Percentiles rank a stretch among this genome's conserved stretches.
These are phyloP conservation scores for Hordeum pubiflorum DNA, from an alignment of 202 grass and related monocot species.

Conservation along the genomic window DNA sequence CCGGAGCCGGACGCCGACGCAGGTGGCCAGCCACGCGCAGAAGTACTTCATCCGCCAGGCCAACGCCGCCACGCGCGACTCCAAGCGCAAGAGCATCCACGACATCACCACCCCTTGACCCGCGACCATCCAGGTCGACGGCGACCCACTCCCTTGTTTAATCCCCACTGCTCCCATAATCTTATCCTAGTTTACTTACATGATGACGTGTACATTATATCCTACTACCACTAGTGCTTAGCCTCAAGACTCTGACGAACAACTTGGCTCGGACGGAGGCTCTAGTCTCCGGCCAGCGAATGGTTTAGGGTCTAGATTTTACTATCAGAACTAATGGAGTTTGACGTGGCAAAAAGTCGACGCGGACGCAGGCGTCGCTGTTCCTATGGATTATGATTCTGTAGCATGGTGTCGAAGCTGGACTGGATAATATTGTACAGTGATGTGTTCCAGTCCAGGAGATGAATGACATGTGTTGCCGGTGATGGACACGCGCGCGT, in stretches of 20 bases:
- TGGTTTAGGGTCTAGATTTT: neutral
- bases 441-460: neutral
- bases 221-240: neutral
- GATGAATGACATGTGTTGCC: neutral
- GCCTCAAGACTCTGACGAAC: no score
- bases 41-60: constrained; percentile 83
- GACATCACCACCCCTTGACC: constrained; percentile 72
- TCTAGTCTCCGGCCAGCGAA: neutral
- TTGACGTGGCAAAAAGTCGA: constrained; percentile 19
- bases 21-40: constrained; percentile 97
- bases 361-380: constrained; percentile 7
- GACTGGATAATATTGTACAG: constrained; percentile 5
- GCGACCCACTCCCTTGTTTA: neutral
- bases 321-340: neutral
- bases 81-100: constrained; percentile 97
- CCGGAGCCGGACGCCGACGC: constrained; percentile 81
- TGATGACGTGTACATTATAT: constrained; percentile 21
- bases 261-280: neutral
- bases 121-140: neutral
- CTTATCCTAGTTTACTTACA: neutral
- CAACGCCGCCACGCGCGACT: constrained; percentile 42
- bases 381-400: neutral
- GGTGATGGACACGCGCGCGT: no score
- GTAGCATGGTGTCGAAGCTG: neutral
- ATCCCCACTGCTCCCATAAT: neutral